Conservation (phyloP, 352 stramenopile genomes). For the Phytophthora agathidicida region DNA sequence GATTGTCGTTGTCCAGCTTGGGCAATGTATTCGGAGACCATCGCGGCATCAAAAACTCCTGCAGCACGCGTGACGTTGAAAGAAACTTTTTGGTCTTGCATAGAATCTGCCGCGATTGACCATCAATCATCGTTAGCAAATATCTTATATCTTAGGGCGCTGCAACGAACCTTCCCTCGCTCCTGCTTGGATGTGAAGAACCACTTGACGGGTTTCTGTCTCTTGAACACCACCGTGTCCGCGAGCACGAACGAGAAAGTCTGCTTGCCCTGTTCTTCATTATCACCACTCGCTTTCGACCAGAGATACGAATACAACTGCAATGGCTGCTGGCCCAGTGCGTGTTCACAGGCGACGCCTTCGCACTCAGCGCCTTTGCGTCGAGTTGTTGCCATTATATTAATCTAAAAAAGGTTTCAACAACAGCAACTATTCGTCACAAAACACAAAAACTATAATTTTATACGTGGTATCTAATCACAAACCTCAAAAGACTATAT, state of each 20-base stretch:
- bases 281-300: conserved; percentile 37
- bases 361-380: conserved; percentile 59
- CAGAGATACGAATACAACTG: conserved; percentile 70
- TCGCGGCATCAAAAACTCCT: conserved; percentile 50
- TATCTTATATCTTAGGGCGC: not conserved
- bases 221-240: conserved; percentile 78
- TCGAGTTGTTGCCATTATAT: conserved; percentile 19
- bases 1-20: conserved; percentile 34
- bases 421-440: conserved; percentile 9
- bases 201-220: conserved; percentile 71
- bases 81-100: conserved; percentile 71
- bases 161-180: conserved; percentile 50
- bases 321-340: conserved; percentile 62
- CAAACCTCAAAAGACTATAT: too few relatives aligned
- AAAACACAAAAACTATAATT: conserved; percentile 25
- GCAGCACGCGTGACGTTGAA: conserved; percentile 48
- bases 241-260: conserved; percentile 58
- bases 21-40: conserved; percentile 11
- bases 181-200: conserved; percentile 81
- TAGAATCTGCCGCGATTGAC: conserved; percentile 44
- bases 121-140: too few relatives aligned
- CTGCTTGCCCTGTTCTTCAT: conserved; percentile 9
- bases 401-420: conserved; percentile 28
- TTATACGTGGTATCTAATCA: too few relatives aligned
- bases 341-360: conserved; percentile 70